Evolutionary conservation across 331 rosid genomes (phyloP).

Genomic region (Rosa hybrid): DNA sequence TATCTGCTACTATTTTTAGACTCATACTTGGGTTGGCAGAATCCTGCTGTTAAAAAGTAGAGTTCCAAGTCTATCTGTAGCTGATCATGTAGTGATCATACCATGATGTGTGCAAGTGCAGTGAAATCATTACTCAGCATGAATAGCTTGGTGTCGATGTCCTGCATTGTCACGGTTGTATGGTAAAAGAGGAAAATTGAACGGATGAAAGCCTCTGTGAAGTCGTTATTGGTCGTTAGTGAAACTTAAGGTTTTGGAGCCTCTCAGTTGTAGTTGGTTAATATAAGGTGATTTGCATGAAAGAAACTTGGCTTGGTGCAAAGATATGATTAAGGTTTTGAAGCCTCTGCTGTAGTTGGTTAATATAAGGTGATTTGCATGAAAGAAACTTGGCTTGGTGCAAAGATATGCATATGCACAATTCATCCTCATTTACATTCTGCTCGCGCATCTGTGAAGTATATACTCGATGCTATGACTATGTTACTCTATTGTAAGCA

Average conservation of each 20-base stretch:
- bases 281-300: too few species aligned
- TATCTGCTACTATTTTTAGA: not conserved
- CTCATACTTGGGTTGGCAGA: not conserved
- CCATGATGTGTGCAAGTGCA: not conserved
- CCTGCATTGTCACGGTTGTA: not conserved
- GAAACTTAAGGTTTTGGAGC: not conserved
- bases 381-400: too few species aligned
- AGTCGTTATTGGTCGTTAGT: not conserved
- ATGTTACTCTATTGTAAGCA: too few species aligned
- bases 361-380: too few species aligned
- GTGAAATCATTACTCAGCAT: not conserved
- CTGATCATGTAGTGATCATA: not conserved
- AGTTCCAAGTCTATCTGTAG: not conserved
- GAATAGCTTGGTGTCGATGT: not conserved
- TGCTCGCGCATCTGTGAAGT: too few species aligned
- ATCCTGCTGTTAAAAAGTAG: not conserved
- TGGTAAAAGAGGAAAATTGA: not conserved
- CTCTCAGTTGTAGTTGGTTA: not conserved
- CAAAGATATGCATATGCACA: too few species aligned
- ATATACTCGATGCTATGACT: too few species aligned
- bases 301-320: too few species aligned
- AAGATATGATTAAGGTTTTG: not conserved
- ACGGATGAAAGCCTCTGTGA: not conserved
- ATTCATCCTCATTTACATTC: too few species aligned
- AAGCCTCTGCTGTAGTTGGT: not conserved